These are phyloP conservation scores for Thelonectria discophora DNA, from an alignment of 2,329 filamentous ascomycete species.

Conservation along the genomic window DNA sequence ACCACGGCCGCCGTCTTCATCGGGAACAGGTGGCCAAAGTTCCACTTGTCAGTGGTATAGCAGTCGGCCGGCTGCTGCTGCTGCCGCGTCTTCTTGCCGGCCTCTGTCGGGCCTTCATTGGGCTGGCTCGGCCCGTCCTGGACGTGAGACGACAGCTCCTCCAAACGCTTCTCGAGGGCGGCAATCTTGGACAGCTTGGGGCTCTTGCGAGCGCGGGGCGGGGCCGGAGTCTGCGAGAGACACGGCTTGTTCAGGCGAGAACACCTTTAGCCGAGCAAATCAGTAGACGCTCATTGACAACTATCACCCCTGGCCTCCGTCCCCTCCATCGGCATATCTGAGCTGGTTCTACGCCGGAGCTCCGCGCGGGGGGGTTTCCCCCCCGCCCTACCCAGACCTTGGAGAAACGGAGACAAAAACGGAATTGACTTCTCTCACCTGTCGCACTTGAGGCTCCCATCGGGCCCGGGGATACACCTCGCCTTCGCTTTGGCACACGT, in stretches of 20 bases:
- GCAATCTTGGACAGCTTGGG: slow-evolving; percentile 59
- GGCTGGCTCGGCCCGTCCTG: slow-evolving; percentile 39
- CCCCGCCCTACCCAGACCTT: background rate
- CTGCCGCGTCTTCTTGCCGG: slow-evolving; percentile 3
- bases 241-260: slow-evolving; percentile 59
- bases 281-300: background rate
- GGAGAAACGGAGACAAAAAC: background rate
- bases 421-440: slow-evolving; percentile 47
- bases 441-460: slow-evolving; percentile 55
- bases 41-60: slow-evolving; percentile 28
- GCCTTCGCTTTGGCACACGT: slow-evolving; percentile 64
- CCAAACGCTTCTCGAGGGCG: slow-evolving; percentile 59
- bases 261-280: slow-evolving; percentile 49
- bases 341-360: background rate
- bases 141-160: slow-evolving; percentile 59
- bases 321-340: background rate
- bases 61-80: slow-evolving; percentile 13
- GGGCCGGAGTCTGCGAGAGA: slow-evolving; percentile 57
- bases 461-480: slow-evolving; percentile 56
- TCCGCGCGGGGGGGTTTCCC: background rate
- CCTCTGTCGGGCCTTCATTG: slow-evolving; percentile 18
- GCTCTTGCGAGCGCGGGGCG: slow-evolving; percentile 57
- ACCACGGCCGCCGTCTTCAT: background rate
- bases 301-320: too few species aligned
- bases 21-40: slow-evolving; percentile 50